Evolutionary conservation across 148 eudicot species (phyloP).

Genomic region (Rhododendron ovatum): DNA sequence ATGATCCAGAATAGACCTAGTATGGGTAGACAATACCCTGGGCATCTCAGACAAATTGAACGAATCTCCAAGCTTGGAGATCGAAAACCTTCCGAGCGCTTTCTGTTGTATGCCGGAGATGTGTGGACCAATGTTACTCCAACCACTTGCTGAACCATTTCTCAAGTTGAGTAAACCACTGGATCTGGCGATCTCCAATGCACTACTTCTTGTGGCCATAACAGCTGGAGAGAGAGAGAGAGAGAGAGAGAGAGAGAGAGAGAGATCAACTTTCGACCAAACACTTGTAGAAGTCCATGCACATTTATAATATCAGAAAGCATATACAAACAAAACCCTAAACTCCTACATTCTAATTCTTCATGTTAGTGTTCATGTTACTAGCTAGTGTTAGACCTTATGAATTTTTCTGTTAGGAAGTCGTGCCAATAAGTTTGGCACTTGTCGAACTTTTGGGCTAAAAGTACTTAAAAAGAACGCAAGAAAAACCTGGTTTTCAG

Average conservation of each 20-base stretch:
- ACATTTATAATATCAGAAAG: neutral
- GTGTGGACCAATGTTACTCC: conserved; percentile 25
- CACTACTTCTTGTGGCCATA: conserved; percentile 39
- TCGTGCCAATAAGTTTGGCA: neutral
- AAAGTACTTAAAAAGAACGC: too few relatives aligned
- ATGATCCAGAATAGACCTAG: conserved; percentile 21
- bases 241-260: neutral
- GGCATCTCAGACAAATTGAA: conserved; percentile 30
- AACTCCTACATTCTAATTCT: neutral
- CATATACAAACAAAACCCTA: neutral
- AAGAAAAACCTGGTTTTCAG: too few relatives aligned
- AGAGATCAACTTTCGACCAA: neutral
- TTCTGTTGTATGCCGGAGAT: conserved; percentile 35
- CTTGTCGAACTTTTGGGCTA: neutral
- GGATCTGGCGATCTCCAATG: conserved; percentile 42
- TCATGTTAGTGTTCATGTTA: neutral
- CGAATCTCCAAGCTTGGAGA: conserved; percentile 27
- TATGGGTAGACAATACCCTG: neutral
- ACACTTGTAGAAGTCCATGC: neutral
- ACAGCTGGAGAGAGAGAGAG: neutral
- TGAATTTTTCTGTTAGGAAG: neutral
- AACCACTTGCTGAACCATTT: conserved; percentile 25
- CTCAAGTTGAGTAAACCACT: conserved; percentile 27
- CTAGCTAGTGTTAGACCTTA: neutral
- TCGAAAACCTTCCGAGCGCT: conserved; percentile 32